Conservation (phyloP, 257 asterid genomes). For the Solanum clarkiae region DNA sequence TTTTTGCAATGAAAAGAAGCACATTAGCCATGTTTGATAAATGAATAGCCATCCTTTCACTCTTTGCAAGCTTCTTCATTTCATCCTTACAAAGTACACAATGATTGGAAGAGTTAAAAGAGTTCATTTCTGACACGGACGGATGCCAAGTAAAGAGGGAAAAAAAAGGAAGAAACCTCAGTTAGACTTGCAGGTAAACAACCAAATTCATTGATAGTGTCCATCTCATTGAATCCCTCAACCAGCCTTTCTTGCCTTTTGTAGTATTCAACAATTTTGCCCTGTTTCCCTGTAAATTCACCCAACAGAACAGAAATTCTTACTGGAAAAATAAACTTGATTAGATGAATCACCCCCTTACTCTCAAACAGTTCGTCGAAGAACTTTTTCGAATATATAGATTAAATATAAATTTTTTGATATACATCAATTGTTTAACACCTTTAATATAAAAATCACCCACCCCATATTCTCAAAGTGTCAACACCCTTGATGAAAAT, state of each 20-base stretch:
- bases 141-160: not conserved
- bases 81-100: conserved; percentile 40
- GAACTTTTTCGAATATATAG: too few species aligned
- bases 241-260: conserved; percentile 71
- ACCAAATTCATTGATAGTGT: conserved; percentile 55
- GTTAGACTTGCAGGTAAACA: conserved; percentile 39
- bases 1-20: conserved; percentile 65
- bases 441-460: too few species aligned
- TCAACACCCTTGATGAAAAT: too few species aligned
- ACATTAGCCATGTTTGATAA: conserved; percentile 62
- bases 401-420: too few species aligned
- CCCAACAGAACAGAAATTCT: not conserved
- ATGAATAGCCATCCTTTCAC: conserved; percentile 70
- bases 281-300: conserved; percentile 37
- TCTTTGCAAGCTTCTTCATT: conserved; percentile 61
- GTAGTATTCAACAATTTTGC: conserved; percentile 73
- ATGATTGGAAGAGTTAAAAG: not conserved
- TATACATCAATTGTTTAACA: too few species aligned
- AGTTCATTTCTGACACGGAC: not conserved
- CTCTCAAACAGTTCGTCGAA: too few species aligned
- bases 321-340: not conserved
- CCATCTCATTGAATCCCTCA: conserved; percentile 85
- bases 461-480: too few species aligned
- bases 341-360: too few species aligned
- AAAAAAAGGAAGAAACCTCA: conserved; percentile 33